Evolutionary conservation across 768 basidiomycete genomes (phyloP).

Genomic region (Suillus paluster): DNA sequence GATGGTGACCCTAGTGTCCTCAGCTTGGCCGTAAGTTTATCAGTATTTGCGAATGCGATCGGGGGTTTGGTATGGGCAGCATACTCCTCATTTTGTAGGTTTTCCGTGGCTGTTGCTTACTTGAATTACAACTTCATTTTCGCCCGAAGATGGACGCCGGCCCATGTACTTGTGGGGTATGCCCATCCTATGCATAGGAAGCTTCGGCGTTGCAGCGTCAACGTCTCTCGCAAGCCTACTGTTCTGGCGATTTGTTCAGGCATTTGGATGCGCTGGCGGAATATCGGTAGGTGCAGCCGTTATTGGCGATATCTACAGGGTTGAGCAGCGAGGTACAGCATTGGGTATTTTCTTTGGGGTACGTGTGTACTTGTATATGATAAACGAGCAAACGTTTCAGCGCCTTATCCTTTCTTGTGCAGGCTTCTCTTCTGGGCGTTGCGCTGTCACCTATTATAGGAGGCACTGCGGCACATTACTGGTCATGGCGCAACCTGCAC

Average conservation of each 20-base stretch:
- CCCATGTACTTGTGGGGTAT: conserved; percentile 59
- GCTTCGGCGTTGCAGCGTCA: conserved; percentile 57
- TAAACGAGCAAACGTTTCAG: conserved; percentile 38
- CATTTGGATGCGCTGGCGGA: conserved; percentile 59
- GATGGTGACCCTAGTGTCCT: background rate
- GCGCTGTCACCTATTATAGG: background rate
- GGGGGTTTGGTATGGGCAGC: conserved; percentile 52
- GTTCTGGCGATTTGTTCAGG: conserved; percentile 62
- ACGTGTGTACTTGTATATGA: background rate
- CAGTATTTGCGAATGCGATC: conserved; percentile 44
- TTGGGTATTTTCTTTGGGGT: conserved; percentile 43
- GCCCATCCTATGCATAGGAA: conserved; percentile 58
- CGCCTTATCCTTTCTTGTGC: conserved; percentile 20
- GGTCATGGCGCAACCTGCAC: conserved; percentile 64
- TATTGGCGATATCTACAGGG: conserved; percentile 61
- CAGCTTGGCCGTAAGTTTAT: conserved; percentile 52
- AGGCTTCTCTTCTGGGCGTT: conserved; percentile 2
- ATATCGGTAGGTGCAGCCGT: conserved; percentile 57
- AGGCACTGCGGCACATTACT: conserved; percentile 40
- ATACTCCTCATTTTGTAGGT: conserved; percentile 48
- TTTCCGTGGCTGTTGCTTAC: conserved; percentile 11
- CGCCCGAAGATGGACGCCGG: conserved; percentile 57
- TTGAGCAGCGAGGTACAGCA: conserved; percentile 54
- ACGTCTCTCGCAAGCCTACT: conserved; percentile 52
- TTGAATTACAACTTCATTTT: background rate